Conservation (phyloP, 306 rosid species). For the Herpetospermum pedunculosum region DNA sequence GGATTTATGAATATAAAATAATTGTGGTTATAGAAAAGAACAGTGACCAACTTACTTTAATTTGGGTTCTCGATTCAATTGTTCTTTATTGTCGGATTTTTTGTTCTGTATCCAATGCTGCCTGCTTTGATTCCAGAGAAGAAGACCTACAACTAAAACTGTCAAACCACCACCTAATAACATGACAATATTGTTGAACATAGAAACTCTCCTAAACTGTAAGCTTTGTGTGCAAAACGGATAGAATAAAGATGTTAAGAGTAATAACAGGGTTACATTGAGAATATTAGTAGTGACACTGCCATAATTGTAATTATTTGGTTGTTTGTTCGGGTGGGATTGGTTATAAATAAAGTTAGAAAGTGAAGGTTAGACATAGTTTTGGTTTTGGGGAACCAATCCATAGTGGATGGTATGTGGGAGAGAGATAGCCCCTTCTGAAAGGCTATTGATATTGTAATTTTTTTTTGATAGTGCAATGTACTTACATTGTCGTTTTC, state of each 20-base stretch:
- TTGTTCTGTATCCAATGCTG: conserved; percentile 2
- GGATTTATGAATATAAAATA: neutral
- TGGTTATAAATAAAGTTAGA: neutral
- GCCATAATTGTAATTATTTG: neutral
- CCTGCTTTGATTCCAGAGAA: conserved; percentile 12
- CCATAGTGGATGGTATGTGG: neutral
- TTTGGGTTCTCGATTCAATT: conserved; percentile 2
- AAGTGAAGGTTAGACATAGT: neutral
- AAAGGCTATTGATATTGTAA: neutral
- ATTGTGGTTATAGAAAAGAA: neutral
- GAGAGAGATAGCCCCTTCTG: neutral
- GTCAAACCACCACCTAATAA: conserved; percentile 1
- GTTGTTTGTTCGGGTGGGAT: neutral
- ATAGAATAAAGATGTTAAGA: neutral
- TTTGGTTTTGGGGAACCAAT: neutral
- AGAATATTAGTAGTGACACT: neutral
- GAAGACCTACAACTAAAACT: conserved; percentile 10
- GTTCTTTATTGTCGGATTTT: neutral
- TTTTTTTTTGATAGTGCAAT: neutral
- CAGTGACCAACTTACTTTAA: neutral
- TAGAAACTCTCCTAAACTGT: neutral
- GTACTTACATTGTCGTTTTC: neutral
- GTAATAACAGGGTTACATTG: neutral
- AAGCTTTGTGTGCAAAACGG: neutral
- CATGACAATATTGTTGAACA: neutral